phyloP scores from a whole-genome alignment of 2,329 filamentous ascomycete genomes.

The Ophiostoma triangulosporum region DNA sequence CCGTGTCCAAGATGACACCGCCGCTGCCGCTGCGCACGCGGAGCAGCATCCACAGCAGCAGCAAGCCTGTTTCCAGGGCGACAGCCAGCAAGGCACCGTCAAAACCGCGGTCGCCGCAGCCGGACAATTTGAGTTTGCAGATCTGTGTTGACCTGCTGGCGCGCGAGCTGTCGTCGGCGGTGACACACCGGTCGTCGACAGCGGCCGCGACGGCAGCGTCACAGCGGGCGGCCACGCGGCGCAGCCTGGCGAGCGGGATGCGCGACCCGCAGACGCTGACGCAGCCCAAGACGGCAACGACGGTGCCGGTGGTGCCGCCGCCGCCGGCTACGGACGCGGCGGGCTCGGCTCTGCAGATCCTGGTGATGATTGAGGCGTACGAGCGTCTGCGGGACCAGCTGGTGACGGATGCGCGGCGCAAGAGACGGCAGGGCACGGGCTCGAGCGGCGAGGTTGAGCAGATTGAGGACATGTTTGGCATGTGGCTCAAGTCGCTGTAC shows the following conservation, averaged over 20 bases:
- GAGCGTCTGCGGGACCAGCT: constrained; percentile 37
- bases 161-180: constrained; percentile 32
- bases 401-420: constrained; percentile 16
- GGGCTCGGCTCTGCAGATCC: constrained; percentile 35
- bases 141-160: constrained; percentile 38
- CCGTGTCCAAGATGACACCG: neutral
- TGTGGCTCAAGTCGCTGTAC: constrained; percentile 37
- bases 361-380: constrained; percentile 47
- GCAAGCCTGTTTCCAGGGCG: neutral
- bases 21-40: constrained; percentile 4
- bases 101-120: constrained; percentile 9
- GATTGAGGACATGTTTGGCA: constrained; percentile 32
- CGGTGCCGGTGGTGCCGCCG: too few species aligned
- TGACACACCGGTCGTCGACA: constrained; percentile 14
- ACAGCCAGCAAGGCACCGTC: neutral
- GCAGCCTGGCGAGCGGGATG: neutral
- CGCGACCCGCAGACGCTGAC: neutral
- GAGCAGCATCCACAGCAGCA: neutral
- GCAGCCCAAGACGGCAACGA: constrained; percentile 1
- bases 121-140: constrained; percentile 31
- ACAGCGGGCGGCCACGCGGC: constrained; percentile 2
- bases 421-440: neutral
- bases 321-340: constrained; percentile 16
- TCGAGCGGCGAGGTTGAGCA: constrained; percentile 19
- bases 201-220: constrained; percentile 1